These are phyloP conservation scores for Gymnopilus junonius DNA, from an alignment of 768 basidiomycete genomes.

Conservation along the genomic window DNA sequence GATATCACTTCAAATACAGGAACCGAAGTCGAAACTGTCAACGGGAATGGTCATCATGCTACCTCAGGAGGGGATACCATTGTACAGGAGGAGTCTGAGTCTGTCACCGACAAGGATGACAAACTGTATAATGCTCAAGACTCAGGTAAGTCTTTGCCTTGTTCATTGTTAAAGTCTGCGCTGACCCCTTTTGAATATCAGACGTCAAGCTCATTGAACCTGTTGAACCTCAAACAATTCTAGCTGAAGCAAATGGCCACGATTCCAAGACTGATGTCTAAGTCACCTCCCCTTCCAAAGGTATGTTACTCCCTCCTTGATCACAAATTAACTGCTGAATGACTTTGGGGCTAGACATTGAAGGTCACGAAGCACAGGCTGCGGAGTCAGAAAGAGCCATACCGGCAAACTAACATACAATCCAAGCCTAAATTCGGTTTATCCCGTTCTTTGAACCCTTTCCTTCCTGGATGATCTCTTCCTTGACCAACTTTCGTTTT, in stretches of 20 bases:
- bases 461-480: neutral
- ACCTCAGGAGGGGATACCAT: neutral
- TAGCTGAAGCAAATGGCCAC: neutral
- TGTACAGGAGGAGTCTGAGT: neutral
- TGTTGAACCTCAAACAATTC: neutral
- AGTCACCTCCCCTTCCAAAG: neutral
- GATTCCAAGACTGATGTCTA: neutral
- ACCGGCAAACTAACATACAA: neutral
- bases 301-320: neutral
- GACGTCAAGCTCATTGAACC: neutral
- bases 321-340: neutral
- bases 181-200: neutral
- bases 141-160: neutral
- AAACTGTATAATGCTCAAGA: neutral
- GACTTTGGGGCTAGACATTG: neutral
- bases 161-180: no score
- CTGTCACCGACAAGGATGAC: neutral
- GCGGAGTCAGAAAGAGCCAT: neutral
- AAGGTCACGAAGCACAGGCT: neutral
- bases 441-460: neutral
- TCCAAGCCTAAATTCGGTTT: neutral
- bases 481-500: neutral
- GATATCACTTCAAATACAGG: neutral
- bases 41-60: conserved; percentile 1
- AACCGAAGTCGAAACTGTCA: neutral